Base-by-base conservation (phyloP, 2,329 filamentous ascomycete species). In the Aspergillus fijiensis region DNA sequence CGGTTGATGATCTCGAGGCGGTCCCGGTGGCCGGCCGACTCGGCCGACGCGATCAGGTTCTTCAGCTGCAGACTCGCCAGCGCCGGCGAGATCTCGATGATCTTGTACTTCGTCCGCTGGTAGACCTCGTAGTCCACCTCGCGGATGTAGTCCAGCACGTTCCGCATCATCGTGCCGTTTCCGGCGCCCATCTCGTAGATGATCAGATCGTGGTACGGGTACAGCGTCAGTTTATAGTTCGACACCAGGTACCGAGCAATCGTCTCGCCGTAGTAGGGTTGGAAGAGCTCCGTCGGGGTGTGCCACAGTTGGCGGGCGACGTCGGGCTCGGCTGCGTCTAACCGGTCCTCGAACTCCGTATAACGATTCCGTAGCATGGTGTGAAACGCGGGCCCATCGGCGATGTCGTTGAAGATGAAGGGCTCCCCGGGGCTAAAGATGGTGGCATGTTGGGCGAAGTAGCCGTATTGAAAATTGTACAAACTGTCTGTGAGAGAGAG, bases 181-280 rank as follows among this genome's bases (percentile, higher is more conserved):
- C 95, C 95, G 45, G 95, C 95, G 55, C 95, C 95, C 90, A 99
- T 96, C 76, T 99, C 95, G 84, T 97, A 99, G 75, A 99, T 96
- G 69, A 96, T 91, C 55, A 99, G 85, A 77, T 99, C 95, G 77
- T 97, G 89, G 81, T 98, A 97, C 2, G 95, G 95, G 74, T 95
- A 98, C 58, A 92, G 86, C 49, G 91, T 91, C 74, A 97, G 86
- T 74, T 95, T 92, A 84, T 99, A 99, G 80, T 99, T 97, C 67
- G 91, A 89, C 67, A 98, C 88, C 49, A 99, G 86, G 76, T 98
- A 97, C 21, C 94, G 89, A n/a, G 94, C 95, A 67, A 99, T 91
- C 35, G 95, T 91, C 81, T 99, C 93, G 72, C 94, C 96, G 75
- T 99, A 99, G 78, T 94, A 96, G 0, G 96, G 95, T 33, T 91